Evolutionary conservation across 208 protist species (phyloP).

Genomic region (Sergeia podlipaevii): DNA sequence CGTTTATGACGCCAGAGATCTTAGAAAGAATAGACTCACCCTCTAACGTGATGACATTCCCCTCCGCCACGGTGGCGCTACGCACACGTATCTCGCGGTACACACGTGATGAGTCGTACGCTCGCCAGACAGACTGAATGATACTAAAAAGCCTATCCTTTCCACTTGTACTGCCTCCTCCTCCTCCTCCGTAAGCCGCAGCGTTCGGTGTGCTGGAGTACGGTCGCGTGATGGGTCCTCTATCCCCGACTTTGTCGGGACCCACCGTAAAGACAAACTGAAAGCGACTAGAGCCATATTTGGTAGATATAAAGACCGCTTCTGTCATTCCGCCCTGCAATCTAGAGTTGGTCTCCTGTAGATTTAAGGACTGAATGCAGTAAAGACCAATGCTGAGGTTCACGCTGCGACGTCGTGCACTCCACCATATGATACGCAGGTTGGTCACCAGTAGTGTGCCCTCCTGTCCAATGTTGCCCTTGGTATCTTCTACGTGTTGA

Average conservation of each 20-base stretch:
- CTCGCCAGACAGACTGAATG: conserved; percentile 74
- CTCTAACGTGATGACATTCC: conserved; percentile 80
- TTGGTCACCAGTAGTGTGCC: conserved; percentile 95
- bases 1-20: conserved; percentile 85
- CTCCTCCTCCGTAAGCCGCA: background rate
- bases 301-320: conserved; percentile 86
- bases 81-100: conserved; percentile 96
- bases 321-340: conserved; percentile 69
- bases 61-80: conserved; percentile 84
- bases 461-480: conserved; percentile 93
- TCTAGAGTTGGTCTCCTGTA: conserved; percentile 80
- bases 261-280: conserved; percentile 95
- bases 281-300: conserved; percentile 80
- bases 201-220: background rate
- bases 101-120: conserved; percentile 92
- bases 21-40: conserved; percentile 88
- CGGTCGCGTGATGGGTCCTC: background rate
- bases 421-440: conserved; percentile 93
- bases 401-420: conserved; percentile 19
- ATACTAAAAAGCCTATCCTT: conserved; percentile 70
- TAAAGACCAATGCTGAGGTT: conserved; percentile 95
- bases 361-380: conserved; percentile 78
- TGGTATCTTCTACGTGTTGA: conserved; percentile 92
- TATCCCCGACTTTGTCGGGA: background rate
- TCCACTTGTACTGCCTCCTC: conserved; percentile 23